Conservation (phyloP, 192 early-diverging fungal genomes). For the Gamsiella multidivaricata region DNA sequence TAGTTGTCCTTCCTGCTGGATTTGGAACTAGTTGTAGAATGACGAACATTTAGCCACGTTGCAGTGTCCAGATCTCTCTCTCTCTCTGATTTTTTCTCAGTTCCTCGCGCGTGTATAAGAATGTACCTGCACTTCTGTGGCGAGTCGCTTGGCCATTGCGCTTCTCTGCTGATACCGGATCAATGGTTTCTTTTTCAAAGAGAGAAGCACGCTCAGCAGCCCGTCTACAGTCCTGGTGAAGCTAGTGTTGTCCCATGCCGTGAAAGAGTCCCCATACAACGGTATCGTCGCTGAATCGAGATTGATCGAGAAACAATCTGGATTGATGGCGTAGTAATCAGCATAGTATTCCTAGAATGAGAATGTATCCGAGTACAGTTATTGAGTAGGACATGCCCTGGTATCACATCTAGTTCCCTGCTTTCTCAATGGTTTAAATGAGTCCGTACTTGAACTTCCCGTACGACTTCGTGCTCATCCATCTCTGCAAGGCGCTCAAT, state of each 20-base stretch:
- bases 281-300: conserved; percentile 68
- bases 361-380: background rate
- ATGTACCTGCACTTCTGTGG: conserved; percentile 81
- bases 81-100: background rate
- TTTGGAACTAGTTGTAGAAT: conserved; percentile 69
- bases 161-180: conserved; percentile 92
- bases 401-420: no score
- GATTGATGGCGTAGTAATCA: conserved; percentile 88
- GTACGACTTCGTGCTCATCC: conserved; percentile 93
- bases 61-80: background rate
- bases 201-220: conserved; percentile 77
- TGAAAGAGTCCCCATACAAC: conserved; percentile 77
- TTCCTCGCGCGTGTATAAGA: no score
- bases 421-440: no score
- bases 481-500: conserved; percentile 95
- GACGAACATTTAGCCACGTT: background rate
- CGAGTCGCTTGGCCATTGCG: conserved; percentile 84
- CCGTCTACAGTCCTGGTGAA: conserved; percentile 86
- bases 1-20: conserved; percentile 76
- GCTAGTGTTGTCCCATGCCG: conserved; percentile 83
- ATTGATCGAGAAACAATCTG: conserved; percentile 85
- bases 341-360: conserved; percentile 92
- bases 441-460: conserved; percentile 86
- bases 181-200: conserved; percentile 91
- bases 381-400: background rate